Evolutionary conservation across 1,284 basidiomycete species (phyloP), one percentile per base, ranked within the genome.

Genomic region (Trametes polyzona): DNA sequence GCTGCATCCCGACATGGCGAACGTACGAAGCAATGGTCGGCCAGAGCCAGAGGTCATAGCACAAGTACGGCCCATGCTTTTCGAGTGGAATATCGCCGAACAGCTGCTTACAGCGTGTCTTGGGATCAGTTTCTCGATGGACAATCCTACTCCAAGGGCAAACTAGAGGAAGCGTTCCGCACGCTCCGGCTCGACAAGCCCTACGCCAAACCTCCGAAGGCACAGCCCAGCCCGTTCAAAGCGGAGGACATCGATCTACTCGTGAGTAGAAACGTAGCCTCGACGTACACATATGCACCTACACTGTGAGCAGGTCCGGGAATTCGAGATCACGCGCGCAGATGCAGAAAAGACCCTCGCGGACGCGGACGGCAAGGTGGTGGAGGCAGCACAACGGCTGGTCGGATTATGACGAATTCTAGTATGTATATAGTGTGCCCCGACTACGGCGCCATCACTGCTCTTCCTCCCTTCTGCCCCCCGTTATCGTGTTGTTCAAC

Each of bases 21-120:
- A 24, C 24, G 24, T 60, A 42, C 61, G 70, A 32, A 69, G 65
- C 49, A 72, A 87, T 66, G 86, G 84, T 32, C 76, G 83, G 47
- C 80, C 79, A 63, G 84, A 87, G 63, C 78, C 86, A 46, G 86
- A 89, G 63, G 86, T 89, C 46, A 88, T 88, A 58, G 76, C 84
- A 54, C 86, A 83, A 66, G 86, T 88, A 71, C 48, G 83, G n/a
- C 27, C 37, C 37, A 26, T 41, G 3, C 44, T 51, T 12, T 11
- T 8, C 21, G 36, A 14, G 12, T 12, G 32, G 37, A 19, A 24
- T 14, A 12, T 44, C n/a, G n/a, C n/a, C n/a, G n/a, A n/a, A n/a
- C n/a, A n/a, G n/a, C 12, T 8, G 35, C 37, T 58, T 40, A 62
- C 37, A 26, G 6, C 17, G 46, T 24, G 16, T 44, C 49, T 17